Percentiles rank a stretch among this genome's conserved stretches.
These are phyloP conservation scores for Physcia stellaris DNA, from an alignment of 495 filamentous ascomycete genomes.

Conservation along the genomic window DNA sequence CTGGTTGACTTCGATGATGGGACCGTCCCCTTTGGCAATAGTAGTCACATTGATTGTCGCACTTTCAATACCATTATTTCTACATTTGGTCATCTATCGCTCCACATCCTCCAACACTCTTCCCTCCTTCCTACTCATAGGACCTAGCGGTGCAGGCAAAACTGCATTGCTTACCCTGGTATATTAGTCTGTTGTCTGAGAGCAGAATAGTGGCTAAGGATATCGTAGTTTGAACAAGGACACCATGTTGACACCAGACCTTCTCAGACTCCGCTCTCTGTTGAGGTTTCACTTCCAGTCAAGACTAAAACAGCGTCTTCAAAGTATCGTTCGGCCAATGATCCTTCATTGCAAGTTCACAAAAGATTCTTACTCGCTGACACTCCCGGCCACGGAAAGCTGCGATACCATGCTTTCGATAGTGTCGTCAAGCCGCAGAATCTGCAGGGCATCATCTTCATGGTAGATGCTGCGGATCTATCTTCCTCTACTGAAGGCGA, in stretches of 20 bases:
- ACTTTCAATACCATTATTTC: slow-evolving; percentile 57
- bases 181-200: slow-evolving; percentile 14
- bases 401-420: slow-evolving; percentile 41
- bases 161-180: slow-evolving; percentile 76
- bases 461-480: slow-evolving; percentile 72
- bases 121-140: slow-evolving; percentile 73
- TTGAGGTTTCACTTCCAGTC: slow-evolving; percentile 59
- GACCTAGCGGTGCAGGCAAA: slow-evolving; percentile 77
- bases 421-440: slow-evolving; percentile 34
- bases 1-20: slow-evolving; percentile 14
- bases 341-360: slow-evolving; percentile 49
- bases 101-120: slow-evolving; percentile 48
- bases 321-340: slow-evolving; percentile 55
- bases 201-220: not conserved
- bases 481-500: slow-evolving; percentile 33
- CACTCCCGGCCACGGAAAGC: slow-evolving; percentile 91
- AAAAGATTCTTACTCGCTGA: slow-evolving; percentile 67
- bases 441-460: slow-evolving; percentile 68
- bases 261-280: slow-evolving; percentile 58
- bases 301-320: slow-evolving; percentile 47
- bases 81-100: slow-evolving; percentile 64
- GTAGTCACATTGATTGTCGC: slow-evolving; percentile 53
- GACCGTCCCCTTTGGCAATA: slow-evolving; percentile 30
- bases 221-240: slow-evolving; percentile 13
- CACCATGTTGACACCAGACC: slow-evolving; percentile 48